Conservation (phyloP, 2,329 filamentous ascomycete genomes). For the Scleromitrula shiraiana region DNA sequence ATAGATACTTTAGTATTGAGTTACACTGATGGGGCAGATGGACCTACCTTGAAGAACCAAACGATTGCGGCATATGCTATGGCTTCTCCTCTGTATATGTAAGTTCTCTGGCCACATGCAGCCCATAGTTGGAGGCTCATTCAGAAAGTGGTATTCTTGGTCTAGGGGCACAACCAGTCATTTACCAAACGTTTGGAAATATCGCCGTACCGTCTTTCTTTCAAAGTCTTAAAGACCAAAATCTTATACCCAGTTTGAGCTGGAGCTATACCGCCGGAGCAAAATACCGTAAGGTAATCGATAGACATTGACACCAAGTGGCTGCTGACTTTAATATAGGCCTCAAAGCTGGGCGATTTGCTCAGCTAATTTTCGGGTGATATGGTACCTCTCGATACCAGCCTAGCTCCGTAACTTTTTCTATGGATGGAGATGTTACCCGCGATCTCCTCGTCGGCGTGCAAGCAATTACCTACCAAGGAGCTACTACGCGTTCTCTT, state of each 20-base stretch:
- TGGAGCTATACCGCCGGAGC: slow-evolving; percentile 37
- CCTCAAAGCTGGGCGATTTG: slow-evolving; percentile 28
- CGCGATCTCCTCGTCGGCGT: slow-evolving; percentile 33
- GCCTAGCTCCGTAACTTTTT: slow-evolving; percentile 31
- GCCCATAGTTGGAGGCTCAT: not conserved
- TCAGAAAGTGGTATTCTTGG: slow-evolving; percentile 32
- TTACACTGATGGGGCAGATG: slow-evolving; percentile 19
- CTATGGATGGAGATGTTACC: slow-evolving; percentile 32
- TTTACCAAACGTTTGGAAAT: slow-evolving; percentile 31
- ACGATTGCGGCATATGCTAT: slow-evolving; percentile 24
- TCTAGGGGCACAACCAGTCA: slow-evolving; percentile 31
- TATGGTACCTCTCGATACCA: slow-evolving; percentile 34
- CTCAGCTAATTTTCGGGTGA: slow-evolving; percentile 33
- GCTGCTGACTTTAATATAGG: not conserved
- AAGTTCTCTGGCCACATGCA: slow-evolving; percentile 14
- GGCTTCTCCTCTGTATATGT: slow-evolving; percentile 33
- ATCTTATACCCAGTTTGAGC: slow-evolving; percentile 31
- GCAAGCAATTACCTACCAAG: slow-evolving; percentile 26
- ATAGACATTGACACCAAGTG: not conserved
- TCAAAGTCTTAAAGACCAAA: slow-evolving; percentile 29
- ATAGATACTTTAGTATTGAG: slow-evolving; percentile 14
- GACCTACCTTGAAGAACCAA: slow-evolving; percentile 17
- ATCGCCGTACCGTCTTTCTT: slow-evolving; percentile 30
- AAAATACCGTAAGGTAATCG: slow-evolving; percentile 30
- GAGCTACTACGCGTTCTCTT: not conserved